phyloP scores from a whole-genome alignment of 2,329 filamentous ascomycete species.

The Anthostomella pinea region DNA sequence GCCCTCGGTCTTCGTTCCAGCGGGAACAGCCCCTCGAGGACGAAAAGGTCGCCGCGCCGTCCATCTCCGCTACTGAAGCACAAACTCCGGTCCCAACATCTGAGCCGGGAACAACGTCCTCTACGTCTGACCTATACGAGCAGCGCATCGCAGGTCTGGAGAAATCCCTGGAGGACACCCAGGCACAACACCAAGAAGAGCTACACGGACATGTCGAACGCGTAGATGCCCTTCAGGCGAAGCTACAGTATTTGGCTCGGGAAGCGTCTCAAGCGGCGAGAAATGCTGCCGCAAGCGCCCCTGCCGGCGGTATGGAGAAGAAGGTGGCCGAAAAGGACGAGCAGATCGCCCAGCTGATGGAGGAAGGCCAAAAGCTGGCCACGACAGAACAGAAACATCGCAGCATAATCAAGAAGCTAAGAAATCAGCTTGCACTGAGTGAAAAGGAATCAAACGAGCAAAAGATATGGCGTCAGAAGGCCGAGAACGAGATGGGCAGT shows the following conservation, averaged over 20 bases:
- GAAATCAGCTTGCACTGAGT: conserved; percentile 60
- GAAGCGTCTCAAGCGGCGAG: conserved; percentile 75
- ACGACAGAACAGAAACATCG: conserved; percentile 83
- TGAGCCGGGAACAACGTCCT: conserved; percentile 4
- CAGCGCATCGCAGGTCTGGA: conserved; percentile 37
- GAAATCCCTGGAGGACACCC: conserved; percentile 35
- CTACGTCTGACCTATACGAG: conserved; percentile 37
- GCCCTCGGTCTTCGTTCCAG: conserved; percentile 16
- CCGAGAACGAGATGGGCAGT: conserved; percentile 46
- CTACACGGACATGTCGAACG: conserved; percentile 79
- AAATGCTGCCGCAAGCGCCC: conserved; percentile 60
- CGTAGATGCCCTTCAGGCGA: conserved; percentile 88
- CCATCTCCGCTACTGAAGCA: background rate
- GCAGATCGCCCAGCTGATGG: conserved; percentile 83
- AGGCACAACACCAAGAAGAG: conserved; percentile 71
- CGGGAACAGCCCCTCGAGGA: conserved; percentile 8
- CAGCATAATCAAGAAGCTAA: conserved; percentile 77
- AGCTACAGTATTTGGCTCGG: conserved; percentile 82
- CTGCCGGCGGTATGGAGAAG: conserved; percentile 66
- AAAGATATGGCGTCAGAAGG: conserved; percentile 57
- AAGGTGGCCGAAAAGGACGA: conserved; percentile 87
- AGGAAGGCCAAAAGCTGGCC: conserved; percentile 87
- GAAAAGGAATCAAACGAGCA: conserved; percentile 63
- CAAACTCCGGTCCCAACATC: background rate
- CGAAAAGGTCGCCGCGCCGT: too few relatives aligned